phyloP scores from a whole-genome alignment of 2,329 filamentous ascomycete genomes.

The Penicillium sp. region DNA sequence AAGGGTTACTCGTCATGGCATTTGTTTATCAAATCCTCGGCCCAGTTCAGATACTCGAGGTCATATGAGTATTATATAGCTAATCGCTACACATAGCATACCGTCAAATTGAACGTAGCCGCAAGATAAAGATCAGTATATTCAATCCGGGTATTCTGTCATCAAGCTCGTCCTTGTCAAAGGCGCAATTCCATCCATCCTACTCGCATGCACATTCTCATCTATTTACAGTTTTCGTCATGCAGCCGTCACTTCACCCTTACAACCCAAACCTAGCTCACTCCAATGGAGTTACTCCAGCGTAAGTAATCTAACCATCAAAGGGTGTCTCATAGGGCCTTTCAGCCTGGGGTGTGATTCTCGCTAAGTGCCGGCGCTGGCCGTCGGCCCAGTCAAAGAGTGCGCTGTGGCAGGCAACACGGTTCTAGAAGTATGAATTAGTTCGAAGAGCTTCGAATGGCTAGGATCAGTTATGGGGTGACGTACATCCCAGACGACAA shows the following conservation, averaged over 20 bases:
- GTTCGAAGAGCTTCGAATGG: neutral
- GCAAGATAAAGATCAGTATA: neutral
- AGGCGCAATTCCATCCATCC: too few relatives aligned
- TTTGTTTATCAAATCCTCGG: too few relatives aligned
- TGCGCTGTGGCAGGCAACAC: constrained; percentile 78
- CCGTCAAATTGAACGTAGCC: too few relatives aligned
- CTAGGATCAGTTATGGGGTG: neutral
- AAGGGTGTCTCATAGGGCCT: constrained; percentile 73
- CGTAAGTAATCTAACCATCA: constrained; percentile 29
- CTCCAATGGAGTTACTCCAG: neutral
- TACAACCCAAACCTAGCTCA: neutral
- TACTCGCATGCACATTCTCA: neutral
- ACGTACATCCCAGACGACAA: constrained; percentile 78
- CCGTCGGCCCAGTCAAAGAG: constrained; percentile 82
- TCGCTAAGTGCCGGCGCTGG: constrained; percentile 76
- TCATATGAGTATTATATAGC: too few relatives aligned
- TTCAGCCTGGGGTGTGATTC: constrained; percentile 84
- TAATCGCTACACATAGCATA: too few relatives aligned
- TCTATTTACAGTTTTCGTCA: neutral
- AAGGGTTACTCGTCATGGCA: too few relatives aligned
- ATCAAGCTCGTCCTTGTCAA: neutral
- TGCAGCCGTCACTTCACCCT: neutral
- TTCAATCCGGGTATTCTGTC: neutral
- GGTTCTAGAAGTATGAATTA: constrained; percentile 56
- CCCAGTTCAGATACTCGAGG: too few relatives aligned